A percentile compares a stretch with the other conserved stretches of the same genome.
phyloP scores from a whole-genome alignment of 108 stramenopile species.

The Skeletonema marinoi region DNA sequence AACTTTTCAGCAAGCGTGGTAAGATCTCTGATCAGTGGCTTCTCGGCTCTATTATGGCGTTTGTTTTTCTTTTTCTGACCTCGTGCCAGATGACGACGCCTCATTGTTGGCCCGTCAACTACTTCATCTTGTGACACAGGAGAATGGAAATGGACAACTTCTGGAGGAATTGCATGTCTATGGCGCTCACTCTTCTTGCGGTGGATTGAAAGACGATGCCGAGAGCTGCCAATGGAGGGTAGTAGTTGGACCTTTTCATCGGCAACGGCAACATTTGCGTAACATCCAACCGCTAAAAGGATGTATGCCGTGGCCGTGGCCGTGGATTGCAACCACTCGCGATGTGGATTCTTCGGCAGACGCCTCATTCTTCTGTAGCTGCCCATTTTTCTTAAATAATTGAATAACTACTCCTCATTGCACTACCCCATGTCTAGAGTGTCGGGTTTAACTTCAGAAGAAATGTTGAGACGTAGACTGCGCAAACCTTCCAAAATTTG shows the following conservation, averaged over 20 bases:
- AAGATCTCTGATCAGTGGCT: background rate
- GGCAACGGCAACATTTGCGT: background rate
- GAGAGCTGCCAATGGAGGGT: background rate
- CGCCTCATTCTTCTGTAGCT: background rate
- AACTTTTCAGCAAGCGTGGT: background rate
- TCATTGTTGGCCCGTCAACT: background rate
- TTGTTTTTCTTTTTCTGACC: background rate
- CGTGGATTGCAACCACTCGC: background rate
- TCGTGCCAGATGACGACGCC: background rate
- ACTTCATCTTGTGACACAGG: background rate
- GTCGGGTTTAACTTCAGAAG: too few relatives aligned
- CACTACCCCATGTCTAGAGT: too few relatives aligned
- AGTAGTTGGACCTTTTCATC: background rate
- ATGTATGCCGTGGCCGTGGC: too few relatives aligned
- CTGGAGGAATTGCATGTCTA: background rate
- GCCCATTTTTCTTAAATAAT: too few relatives aligned
- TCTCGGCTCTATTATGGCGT: background rate
- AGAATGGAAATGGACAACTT: background rate
- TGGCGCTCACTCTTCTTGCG: background rate
- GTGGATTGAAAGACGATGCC: background rate
- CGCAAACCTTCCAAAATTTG: too few relatives aligned
- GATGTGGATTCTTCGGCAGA: background rate
- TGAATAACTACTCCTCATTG: too few relatives aligned
- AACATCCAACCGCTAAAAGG: background rate
- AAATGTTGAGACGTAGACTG: too few relatives aligned